Evolutionary conservation across 768 basidiomycete species (phyloP).

Genomic region (Pleurotus pulmonarius): DNA sequence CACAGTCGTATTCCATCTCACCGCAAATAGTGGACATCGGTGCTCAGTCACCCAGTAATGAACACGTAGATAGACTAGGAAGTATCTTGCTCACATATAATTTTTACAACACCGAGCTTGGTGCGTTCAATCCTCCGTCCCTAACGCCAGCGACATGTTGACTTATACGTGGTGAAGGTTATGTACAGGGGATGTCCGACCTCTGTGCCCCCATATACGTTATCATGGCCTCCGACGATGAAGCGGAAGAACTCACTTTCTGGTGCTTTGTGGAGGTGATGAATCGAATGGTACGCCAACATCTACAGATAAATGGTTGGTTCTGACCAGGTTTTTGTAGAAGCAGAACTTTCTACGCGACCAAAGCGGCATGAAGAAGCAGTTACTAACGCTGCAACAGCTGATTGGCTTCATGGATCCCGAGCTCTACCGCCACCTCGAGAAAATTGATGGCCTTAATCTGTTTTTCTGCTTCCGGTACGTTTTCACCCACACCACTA

Average conservation of each 20-base stretch:
- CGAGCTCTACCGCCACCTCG: conserved; percentile 86
- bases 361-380: conserved; percentile 97
- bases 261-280: conserved; percentile 97
- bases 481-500: conserved; percentile 15
- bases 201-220: conserved; percentile 92
- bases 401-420: conserved; percentile 94
- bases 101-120: conserved; percentile 83
- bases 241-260: conserved; percentile 77
- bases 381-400: conserved; percentile 85
- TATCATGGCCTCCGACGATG: conserved; percentile 70
- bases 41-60: conserved; percentile 85
- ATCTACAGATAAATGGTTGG: neutral
- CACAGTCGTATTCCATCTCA: conserved; percentile 66
- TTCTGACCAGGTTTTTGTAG: conserved; percentile 33
- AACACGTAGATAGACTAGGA: conserved; percentile 87
- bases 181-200: conserved; percentile 99
- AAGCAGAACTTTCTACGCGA: conserved; percentile 94
- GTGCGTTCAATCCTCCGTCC: conserved; percentile 38
- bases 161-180: conserved; percentile 45
- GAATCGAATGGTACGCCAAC: conserved; percentile 80
- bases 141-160: neutral
- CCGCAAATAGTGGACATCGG: conserved; percentile 72
- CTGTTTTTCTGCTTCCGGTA: conserved; percentile 98
- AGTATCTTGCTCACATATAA: conserved; percentile 88
- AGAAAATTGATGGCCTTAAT: conserved; percentile 90